phyloP scores from a whole-genome alignment of 352 stramenopile genomes.

The Pythium grandisporangium region DNA sequence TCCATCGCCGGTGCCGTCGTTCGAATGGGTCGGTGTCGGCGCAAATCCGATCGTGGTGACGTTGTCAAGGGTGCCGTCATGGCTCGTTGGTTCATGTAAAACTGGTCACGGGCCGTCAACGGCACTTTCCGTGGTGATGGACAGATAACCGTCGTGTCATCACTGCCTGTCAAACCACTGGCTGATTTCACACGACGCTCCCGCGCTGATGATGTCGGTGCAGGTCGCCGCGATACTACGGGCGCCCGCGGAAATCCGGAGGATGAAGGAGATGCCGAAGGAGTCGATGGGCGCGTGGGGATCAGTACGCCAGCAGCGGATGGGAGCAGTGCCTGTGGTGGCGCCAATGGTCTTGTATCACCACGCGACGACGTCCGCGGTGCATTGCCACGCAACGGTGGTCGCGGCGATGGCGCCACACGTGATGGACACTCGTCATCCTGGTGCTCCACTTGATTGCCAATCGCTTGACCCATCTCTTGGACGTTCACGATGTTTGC shows the following conservation, averaged over 20 bases:
- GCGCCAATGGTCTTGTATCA: constrained; percentile 19
- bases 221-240: too few relatives aligned
- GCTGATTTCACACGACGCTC: too few relatives aligned
- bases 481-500: too few relatives aligned
- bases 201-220: too few relatives aligned
- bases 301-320: constrained; percentile 23
- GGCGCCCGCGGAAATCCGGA: not conserved
- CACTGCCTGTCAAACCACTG: too few relatives aligned
- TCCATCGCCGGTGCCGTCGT: not conserved
- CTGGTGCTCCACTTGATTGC: constrained; percentile 8
- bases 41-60: not conserved
- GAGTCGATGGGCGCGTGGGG: constrained; percentile 34
- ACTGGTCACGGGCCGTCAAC: constrained; percentile 36
- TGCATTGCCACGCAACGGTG: not conserved
- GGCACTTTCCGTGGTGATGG: constrained; percentile 8
- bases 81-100: constrained; percentile 32
- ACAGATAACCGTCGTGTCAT: too few relatives aligned
- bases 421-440: not conserved
- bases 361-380: constrained; percentile 1
- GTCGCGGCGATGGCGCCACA: too few relatives aligned
- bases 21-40: not conserved
- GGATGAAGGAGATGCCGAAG: too few relatives aligned
- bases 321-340: constrained; percentile 14
- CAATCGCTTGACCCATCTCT: not conserved
- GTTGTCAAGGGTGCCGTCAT: constrained; percentile 12